These are phyloP conservation scores for Coccinonectria pachysandricola DNA, from an alignment of 2,329 filamentous ascomycete genomes.

Conservation along the genomic window DNA sequence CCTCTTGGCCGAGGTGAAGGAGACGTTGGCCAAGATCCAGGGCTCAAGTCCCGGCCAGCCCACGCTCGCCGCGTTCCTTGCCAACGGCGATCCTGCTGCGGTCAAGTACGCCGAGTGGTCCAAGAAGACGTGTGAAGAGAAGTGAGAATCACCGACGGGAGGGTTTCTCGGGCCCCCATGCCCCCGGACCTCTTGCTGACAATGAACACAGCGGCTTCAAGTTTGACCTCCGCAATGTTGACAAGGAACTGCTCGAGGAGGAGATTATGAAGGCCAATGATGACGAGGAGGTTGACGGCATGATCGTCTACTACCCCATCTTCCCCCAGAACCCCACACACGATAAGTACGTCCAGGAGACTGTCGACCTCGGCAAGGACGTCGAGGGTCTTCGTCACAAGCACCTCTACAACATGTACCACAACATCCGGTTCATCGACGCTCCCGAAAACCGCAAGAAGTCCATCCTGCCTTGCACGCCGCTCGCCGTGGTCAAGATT, in stretches of 20 bases:
- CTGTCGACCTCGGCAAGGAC: slow-evolving; percentile 81
- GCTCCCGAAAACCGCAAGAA: slow-evolving; percentile 67
- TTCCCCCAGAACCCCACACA: slow-evolving; percentile 71
- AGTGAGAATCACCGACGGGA: too few species aligned
- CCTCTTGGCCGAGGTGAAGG: slow-evolving; percentile 66
- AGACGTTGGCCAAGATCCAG: slow-evolving; percentile 62
- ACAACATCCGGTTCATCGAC: slow-evolving; percentile 93
- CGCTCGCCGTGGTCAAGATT: slow-evolving; percentile 92
- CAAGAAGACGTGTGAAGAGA: slow-evolving; percentile 88
- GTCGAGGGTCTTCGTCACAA: slow-evolving; percentile 90
- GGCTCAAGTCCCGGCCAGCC: slow-evolving; percentile 48
- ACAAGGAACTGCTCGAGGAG: slow-evolving; percentile 84
- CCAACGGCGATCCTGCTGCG: slow-evolving; percentile 83
- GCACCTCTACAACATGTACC: slow-evolving; percentile 99
- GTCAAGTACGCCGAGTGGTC: slow-evolving; percentile 96
- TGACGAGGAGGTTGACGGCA: slow-evolving; percentile 68
- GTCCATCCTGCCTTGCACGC: slow-evolving; percentile 90
- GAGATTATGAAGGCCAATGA: slow-evolving; percentile 76
- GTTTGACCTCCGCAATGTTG: slow-evolving; percentile 74
- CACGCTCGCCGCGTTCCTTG: slow-evolving; percentile 80
- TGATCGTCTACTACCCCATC: slow-evolving; percentile 98
- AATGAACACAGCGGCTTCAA: slow-evolving; percentile 60
- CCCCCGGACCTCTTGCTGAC: slow-evolving; percentile 14
- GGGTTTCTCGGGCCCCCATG: too few species aligned
- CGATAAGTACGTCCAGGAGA: slow-evolving; percentile 93